phyloP scores from a whole-genome alignment of 192 early-diverging fungal species.

The Dissophora globulifera region DNA sequence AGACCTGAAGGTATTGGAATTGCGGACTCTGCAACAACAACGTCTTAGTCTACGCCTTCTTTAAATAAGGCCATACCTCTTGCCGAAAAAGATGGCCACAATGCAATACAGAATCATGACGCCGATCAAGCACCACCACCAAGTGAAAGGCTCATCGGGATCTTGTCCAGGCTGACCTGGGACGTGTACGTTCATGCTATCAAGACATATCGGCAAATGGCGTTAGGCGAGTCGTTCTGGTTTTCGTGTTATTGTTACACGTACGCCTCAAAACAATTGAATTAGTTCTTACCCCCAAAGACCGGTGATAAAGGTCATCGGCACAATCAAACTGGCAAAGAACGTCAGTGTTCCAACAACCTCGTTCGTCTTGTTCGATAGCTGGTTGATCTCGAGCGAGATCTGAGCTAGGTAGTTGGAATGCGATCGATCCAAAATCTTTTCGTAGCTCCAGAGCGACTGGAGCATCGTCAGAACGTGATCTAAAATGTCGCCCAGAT shows the following conservation, averaged over 20 bases:
- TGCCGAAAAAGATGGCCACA: constrained; percentile 31
- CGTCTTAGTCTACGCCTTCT: too few relatives aligned
- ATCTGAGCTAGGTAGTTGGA: constrained; percentile 82
- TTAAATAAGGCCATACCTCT: constrained; percentile 43
- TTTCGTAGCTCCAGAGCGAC: constrained; percentile 79
- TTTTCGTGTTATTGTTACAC: too few relatives aligned
- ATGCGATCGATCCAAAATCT: constrained; percentile 74
- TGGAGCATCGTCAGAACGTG: constrained; percentile 86
- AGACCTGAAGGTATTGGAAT: too few relatives aligned
- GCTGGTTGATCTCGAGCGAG: constrained; percentile 76
- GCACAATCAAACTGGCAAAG: constrained; percentile 63
- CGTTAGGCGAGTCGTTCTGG: background rate
- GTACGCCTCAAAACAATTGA: too few relatives aligned
- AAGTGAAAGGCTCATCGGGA: constrained; percentile 7
- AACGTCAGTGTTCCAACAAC: constrained; percentile 60
- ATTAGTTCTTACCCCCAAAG: constrained; percentile 59
- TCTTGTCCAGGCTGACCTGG: constrained; percentile 61
- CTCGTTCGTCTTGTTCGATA: constrained; percentile 63
- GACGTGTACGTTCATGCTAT: constrained; percentile 69
- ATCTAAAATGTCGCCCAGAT: constrained; percentile 83
- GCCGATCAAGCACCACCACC: constrained; percentile 28
- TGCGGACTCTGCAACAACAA: too few relatives aligned
- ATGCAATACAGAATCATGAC: constrained; percentile 32
- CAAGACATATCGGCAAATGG: background rate
- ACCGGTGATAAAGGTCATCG: constrained; percentile 71